Base-by-base conservation (phyloP, 768 basidiomycete genomes). In the Scleroderma citrinum region DNA sequence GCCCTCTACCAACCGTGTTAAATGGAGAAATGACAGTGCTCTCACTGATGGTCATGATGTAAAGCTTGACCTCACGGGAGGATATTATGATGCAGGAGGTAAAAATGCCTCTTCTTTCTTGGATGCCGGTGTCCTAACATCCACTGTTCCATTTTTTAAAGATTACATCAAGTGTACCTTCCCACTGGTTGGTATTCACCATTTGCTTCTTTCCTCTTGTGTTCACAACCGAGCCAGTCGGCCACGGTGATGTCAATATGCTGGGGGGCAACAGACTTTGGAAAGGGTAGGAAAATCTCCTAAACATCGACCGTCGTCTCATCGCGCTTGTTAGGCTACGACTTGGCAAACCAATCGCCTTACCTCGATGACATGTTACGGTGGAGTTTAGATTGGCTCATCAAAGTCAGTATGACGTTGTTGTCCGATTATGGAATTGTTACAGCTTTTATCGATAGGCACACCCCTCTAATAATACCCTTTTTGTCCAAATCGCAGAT, bases 51-150 rank as follows among this genome's bases (percentile, higher is more conserved):
- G 92, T 13, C 66, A 72, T 50, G 85, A 91, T 54, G 82, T 74
- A 30, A 75, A 75, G 5, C 59, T 92, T 14, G 87, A 97, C 63
- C 69, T 96, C 46, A 81, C 76, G 29, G 91, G 92, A 63, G 94
- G 93, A 7, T 95, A 85, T 62, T 94, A 90, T 62, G 93, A 95
- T 73, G 92, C 93, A 51, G 92, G 92, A 71, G 88, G 88, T 87
- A 59, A 59, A 71, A 57, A 51, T 37, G 14, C 5, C 10, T 32
- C 17, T 31, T 44, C 32, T 14, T 17, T 16, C 26, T 26, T n/a
- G 39, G 38, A 38, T 11, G 36, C 42, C 12, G n/a, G 34, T 11
- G 20, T 4, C 47, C 17, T 31, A 38, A 32, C 46, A 52, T 47
- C 38, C 19, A 17, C 24, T 7, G 23, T 49, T 29, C 31, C 19